Base-by-base conservation (phyloP, 352 stramenopile genomes). In the Globisporangium cylindrosporum region DNA sequence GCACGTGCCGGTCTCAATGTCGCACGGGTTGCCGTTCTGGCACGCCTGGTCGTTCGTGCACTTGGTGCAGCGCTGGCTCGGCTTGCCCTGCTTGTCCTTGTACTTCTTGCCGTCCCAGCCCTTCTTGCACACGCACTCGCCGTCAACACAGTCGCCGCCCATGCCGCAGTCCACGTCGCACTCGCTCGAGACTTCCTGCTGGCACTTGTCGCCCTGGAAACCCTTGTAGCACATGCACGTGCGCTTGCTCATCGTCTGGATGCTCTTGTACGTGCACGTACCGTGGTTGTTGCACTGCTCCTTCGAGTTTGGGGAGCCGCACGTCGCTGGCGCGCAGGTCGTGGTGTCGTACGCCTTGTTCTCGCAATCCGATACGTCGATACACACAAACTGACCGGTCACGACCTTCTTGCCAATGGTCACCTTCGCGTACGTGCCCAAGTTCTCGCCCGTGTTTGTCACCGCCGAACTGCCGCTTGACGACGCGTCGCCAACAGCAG, bases 221-320 rank as follows among this genome's bases (percentile, higher is more conserved):
- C 74, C 74, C 59, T 71, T 74, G 68, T 87, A 72, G 61, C 82
- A 92, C 62, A 85, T 84, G 69, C 82, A 92, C 18, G 34, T 72
- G 32, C 81, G 80, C 56, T 79, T 86, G 53, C 55, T 81, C 62
- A 90, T 88, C 55, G 78, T 85, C 69, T 81, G 78, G 56, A 82
- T 84, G 54, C 69, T 80, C 59, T 81, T 79, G 79, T 92, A 92
- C 63, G 84, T 86, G 73, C 84, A 92, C 5, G 84, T 92, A 24
- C 84, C 84, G 59, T 90, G 84, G 72, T 92, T 82, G 32, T 80
- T 89, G 76, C 81, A 90, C 36, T 81, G 74, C 34, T 73, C 73
- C 51, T 82, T 85, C 5, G 74, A 80, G 65, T 64, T 70, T 2
- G 78, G 38, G 3, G 78, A 69, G 29, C 81, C 79, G 57, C 81